Percentiles rank a stretch among this genome's conserved stretches.
phyloP scores from a whole-genome alignment of 305 asterid species.

The Coffea humblotiana region DNA sequence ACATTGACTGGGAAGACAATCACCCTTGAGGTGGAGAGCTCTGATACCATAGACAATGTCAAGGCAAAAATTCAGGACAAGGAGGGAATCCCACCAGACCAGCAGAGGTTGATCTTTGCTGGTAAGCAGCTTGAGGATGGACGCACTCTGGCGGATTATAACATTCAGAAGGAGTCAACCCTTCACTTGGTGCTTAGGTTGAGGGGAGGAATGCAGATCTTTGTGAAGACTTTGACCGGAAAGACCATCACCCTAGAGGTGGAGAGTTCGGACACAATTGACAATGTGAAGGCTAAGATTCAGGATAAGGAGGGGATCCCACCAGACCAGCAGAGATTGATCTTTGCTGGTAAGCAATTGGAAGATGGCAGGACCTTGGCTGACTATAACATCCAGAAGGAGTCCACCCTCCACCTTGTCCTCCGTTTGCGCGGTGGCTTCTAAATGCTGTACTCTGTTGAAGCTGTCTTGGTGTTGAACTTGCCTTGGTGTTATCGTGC shows the following conservation, averaged over 20 bases:
- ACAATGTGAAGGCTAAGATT: constrained; percentile 31
- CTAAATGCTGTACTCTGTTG: constrained; percentile 2
- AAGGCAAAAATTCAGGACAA: constrained; percentile 30
- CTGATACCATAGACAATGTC: constrained; percentile 30
- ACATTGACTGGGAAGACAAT: constrained; percentile 32
- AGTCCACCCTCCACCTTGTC: constrained; percentile 40
- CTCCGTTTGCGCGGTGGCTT: constrained; percentile 42
- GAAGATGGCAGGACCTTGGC: constrained; percentile 37
- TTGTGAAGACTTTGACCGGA: constrained; percentile 35
- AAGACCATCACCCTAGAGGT: constrained; percentile 36
- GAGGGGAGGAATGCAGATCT: constrained; percentile 39
- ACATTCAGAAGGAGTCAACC: constrained; percentile 36
- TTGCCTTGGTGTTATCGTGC: neutral
- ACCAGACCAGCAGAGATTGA: constrained; percentile 38
- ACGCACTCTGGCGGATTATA: constrained; percentile 26
- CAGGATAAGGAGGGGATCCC: constrained; percentile 38
- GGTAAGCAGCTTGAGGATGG: constrained; percentile 38
- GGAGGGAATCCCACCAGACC: constrained; percentile 37
- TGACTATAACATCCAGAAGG: constrained; percentile 37
- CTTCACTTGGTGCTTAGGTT: constrained; percentile 35
- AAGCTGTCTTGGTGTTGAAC: neutral
- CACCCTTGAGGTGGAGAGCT: constrained; percentile 28
- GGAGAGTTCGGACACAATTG: constrained; percentile 33
- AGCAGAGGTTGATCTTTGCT: constrained; percentile 36
- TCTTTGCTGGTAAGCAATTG: constrained; percentile 34